Percentiles rank a stretch among this genome's conserved stretches.
Evolutionary conservation across 441 rosid genomes (phyloP).

Genomic region (Pelargonium fulgidum): DNA sequence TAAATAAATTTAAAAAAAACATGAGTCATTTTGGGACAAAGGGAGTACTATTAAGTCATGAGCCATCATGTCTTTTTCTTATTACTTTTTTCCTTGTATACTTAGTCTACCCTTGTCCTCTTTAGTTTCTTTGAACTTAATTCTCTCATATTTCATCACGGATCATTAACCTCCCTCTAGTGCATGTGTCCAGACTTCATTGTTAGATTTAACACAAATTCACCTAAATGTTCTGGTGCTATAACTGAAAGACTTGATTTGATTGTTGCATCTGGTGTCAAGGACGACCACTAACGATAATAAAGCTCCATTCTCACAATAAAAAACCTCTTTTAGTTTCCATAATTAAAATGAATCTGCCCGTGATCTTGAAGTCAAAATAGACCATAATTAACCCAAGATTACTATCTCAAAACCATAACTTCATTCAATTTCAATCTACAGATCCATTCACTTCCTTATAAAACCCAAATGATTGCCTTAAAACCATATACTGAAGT

Average conservation of each 20-base stretch:
- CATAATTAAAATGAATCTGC: background rate
- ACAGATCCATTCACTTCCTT: background rate
- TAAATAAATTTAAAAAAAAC: too few species aligned
- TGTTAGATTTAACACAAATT: too few species aligned
- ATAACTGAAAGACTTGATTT: background rate
- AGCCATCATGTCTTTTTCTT: background rate
- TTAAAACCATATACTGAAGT: background rate
- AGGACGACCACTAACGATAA: background rate
- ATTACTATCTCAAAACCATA: background rate
- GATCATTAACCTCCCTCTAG: too few species aligned
- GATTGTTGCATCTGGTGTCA: background rate
- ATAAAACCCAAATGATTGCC: background rate
- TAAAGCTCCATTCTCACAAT: background rate
- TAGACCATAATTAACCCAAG: background rate
- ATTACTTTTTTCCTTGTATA: background rate
- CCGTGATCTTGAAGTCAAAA: background rate
- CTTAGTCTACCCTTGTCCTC: background rate
- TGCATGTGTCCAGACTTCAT: too few species aligned
- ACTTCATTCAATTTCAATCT: background rate
- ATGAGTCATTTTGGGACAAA: too few species aligned
- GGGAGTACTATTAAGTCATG: background rate
- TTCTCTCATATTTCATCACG: background rate
- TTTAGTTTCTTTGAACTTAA: background rate
- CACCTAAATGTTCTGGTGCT: background rate
- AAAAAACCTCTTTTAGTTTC: background rate